Base-by-base conservation (phyloP, 1,139 yeast genomes). In the Suhomyces guaymorum region DNA sequence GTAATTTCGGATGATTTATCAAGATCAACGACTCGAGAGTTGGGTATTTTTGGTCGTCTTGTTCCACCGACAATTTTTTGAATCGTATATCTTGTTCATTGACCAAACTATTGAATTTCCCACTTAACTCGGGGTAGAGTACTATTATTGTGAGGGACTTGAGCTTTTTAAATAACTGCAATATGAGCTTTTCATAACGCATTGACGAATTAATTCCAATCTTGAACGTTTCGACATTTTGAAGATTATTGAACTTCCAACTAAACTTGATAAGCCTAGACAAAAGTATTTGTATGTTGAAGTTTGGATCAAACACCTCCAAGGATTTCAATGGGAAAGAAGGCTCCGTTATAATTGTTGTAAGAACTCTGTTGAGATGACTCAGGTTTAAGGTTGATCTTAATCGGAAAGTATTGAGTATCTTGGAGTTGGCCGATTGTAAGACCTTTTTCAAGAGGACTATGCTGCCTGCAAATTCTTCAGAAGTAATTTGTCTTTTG, bases 381-480 rank as follows among this genome's bases (percentile, higher is more conserved):
- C 42, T 33, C 5, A 40, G 33, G 18, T 55, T 52, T 9, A 46
- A 33, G 0, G 68, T 54, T 4, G 61, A 54, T 30, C 59, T 49
- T 4, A 70, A 35, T 18, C 48, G 54, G 13, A 63, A 38, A 3
- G 45, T 35, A 25, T 53, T 48, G 12, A 63, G 42, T 30, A 47
- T 47, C 22, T 41, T 45, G 9, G 52, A 51, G 16, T 39, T 31
- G 14, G 57, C 48, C 20, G 41, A 38, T 11, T 30, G 33, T 13
- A 52, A 38, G 8, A 58, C 47, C 28, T 46, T 54, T 36, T 53
- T 58, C 28, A 69, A 52, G 8, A 63, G 42, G 12, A 42, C 41
- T 12, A 60, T 29, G 1, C 72, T 73, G 14, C 48, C 43, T 2
- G 41, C 17, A 40, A 64, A 67, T 39, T 69, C 74, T 1, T 46